Base-by-base conservation (phyloP, 495 filamentous ascomycete species). In the Trichoderma asperelloides region DNA sequence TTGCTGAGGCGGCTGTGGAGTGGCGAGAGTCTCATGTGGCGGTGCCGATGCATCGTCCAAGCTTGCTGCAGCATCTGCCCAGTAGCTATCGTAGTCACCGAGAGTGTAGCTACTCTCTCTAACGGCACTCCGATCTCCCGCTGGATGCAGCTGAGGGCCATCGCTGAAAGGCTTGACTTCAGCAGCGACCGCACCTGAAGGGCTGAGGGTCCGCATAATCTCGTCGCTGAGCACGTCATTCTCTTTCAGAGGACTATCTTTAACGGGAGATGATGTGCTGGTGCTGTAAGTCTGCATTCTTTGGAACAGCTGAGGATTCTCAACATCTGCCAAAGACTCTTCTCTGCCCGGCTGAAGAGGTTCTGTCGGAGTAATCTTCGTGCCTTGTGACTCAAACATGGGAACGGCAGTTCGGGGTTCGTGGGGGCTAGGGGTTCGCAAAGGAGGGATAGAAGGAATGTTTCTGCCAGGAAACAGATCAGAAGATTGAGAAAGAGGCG, bases 141-240 rank as follows among this genome's bases (percentile, higher is more conserved):
- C 70, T 68, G 7, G 67, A 43, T n/a, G 70, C 67, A 25, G 66
- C 60, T 39, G 55, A 8, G 55, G 55, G 16, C 55, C 18, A 49
- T 43, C 65, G 1, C 69, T 30, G n/a, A 66, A 7, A 7, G 33
- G 45, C 11, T 69, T 67, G 6, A 62, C 16, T 37, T 69, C 64
- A 11, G 68, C 60, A 27, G 47, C 39, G n/a, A 67, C 64, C 33
- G 71, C 51, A 13, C 69, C 64, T 0, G 69, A 74, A 12, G 86
- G 83, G 70, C 84, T 92, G 15, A 95, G 76, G n/a, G 86, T 89
- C 43, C 85, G 86, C 30, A 93, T 90, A 41, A 96, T 96, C 70
- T 96, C 92, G 69, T 92, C 88, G 37, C 88, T 79, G 63, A 96
- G 76, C 64, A 86, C 83, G 68, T 96, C 92, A 70, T 84, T 93